These are phyloP conservation scores for Naganishia antarctica DNA, from an alignment of 768 basidiomycete species.

Conservation along the genomic window DNA sequence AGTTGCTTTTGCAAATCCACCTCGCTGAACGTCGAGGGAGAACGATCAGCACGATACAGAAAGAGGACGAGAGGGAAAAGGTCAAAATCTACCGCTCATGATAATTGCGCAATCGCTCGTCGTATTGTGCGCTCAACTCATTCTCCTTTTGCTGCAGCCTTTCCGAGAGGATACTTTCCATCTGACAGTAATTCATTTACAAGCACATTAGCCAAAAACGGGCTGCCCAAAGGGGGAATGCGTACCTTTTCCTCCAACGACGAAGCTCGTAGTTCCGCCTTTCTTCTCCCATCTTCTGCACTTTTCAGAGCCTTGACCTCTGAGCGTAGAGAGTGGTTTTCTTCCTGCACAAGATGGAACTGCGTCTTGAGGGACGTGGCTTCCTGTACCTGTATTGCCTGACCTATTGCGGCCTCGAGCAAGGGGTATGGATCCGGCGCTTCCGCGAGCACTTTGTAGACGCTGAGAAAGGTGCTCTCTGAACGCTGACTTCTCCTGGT, in stretches of 20 bases:
- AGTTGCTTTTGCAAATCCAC: conserved; percentile 90
- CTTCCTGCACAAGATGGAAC: conserved; percentile 66
- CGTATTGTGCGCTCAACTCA: conserved; percentile 92
- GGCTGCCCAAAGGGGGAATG: no score
- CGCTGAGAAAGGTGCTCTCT: conserved; percentile 92
- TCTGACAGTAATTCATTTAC: no score
- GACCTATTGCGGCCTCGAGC: conserved; percentile 91
- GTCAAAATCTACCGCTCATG: conserved; percentile 70
- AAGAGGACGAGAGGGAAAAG: not conserved
- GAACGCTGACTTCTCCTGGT: conserved; percentile 86
- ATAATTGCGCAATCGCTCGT: conserved; percentile 91
- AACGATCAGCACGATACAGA: conserved; percentile 4
- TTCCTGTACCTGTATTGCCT: conserved; percentile 83
- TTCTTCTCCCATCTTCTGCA: conserved; percentile 69
- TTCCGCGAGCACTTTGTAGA: conserved; percentile 93
- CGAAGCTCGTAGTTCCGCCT: conserved; percentile 66
- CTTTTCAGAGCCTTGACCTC: conserved; percentile 61
- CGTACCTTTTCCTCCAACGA: conserved; percentile 75
- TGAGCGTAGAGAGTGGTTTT: conserved; percentile 74
- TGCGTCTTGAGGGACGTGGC: conserved; percentile 71
- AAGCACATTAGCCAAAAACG: no score
- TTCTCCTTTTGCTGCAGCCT: conserved; percentile 89
- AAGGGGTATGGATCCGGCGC: conserved; percentile 96
- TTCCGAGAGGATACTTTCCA: conserved; percentile 89
- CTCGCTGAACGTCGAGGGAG: conserved; percentile 58